Percentiles rank a stretch among this genome's conserved stretches.
Evolutionary conservation across 23 red algal genomes (phyloP).

Genomic region (Gracilariopsis chorda): DNA sequence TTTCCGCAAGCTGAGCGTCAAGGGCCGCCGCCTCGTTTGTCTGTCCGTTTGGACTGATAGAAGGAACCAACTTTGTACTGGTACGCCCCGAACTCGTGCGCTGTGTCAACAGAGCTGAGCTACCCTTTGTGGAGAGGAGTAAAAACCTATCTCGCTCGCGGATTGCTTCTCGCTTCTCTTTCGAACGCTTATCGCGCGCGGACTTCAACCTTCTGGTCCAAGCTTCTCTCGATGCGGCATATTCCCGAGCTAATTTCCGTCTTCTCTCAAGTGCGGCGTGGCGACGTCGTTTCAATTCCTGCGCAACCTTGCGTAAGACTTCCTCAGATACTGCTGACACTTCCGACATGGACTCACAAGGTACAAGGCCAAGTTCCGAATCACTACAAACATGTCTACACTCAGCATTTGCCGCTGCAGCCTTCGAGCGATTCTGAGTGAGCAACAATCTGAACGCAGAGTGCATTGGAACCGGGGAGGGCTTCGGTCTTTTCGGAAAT

Average conservation of each 20-base stretch:
- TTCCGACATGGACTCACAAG: background rate
- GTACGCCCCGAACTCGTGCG: constrained; percentile 57
- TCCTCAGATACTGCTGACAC: constrained; percentile 4
- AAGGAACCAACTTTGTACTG: constrained; percentile 50
- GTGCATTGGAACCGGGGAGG: constrained; percentile 6
- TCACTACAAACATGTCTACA: constrained; percentile 15
- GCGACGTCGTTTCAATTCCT: constrained; percentile 15
- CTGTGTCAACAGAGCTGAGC: constrained; percentile 18
- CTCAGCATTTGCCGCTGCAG: constrained; percentile 19
- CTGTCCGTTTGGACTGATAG: constrained; percentile 25
- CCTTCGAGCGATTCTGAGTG: constrained; percentile 19
- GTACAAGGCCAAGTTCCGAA: background rate
- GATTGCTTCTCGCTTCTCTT: constrained; percentile 55
- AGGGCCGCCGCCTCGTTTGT: constrained; percentile 1
- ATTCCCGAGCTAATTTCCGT: constrained; percentile 20
- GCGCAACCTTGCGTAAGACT: background rate
- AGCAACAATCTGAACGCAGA: constrained; percentile 9
- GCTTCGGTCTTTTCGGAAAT: background rate
- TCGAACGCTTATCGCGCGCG: constrained; percentile 51
- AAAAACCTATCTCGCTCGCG: constrained; percentile 41
- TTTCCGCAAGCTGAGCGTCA: constrained; percentile 29
- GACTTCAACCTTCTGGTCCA: constrained; percentile 31
- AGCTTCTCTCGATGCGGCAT: background rate
- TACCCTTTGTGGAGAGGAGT: constrained; percentile 7
- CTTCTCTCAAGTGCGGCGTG: constrained; percentile 25